Base-by-base conservation (phyloP, 306 rosid genomes). In the Cajanus cajan region DNA sequence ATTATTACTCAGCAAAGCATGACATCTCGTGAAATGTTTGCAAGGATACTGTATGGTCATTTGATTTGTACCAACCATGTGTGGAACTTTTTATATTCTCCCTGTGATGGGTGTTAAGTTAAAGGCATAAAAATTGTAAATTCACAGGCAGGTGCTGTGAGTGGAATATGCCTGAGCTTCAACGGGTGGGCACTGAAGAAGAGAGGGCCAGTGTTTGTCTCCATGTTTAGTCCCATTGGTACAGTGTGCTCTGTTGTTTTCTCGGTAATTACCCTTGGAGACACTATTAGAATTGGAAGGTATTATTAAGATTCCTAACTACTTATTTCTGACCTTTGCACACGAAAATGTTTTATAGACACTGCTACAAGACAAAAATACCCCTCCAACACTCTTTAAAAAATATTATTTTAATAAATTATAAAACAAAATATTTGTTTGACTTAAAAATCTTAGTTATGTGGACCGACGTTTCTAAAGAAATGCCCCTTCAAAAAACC, bases 141-240 rank as follows among this genome's bases (percentile, higher is more conserved):
- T 25, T 48, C 40, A 59, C 82, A 95, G 97, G 91, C 69, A 50
- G 99, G 99, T 81, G 71, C 61, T n/a, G 86, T 87, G 81, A 80
- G 83, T 77, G 98, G 99, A 73, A 84, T 65, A 73, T 78, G 86
- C 80, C 6, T 90, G 40, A 90, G 96, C 87, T 90, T 92, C 88
- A 86, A 83, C 6, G 93, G 93, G 37, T 95, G 98, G 98, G 98
- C 98, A 80, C 83, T 92, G 74, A 91, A 85, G 90, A 92, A 92
- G 72, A 95, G 85, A 90, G 99, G 98, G 51, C 96, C 97, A 15
- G 97, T 92, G 39, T 76, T 91, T 80, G 94, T 92, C 58, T 90
- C 98, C 69, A 87, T 91, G 85, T 95, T 92, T 83, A 90, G 62
- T 79, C 98, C 98, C 59, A 65, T 95, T 62, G 85, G 90, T 25